These are phyloP conservation scores for Exutisphaerella laricina DNA, from an alignment of 2,329 filamentous ascomycete genomes.

Conservation along the genomic window DNA sequence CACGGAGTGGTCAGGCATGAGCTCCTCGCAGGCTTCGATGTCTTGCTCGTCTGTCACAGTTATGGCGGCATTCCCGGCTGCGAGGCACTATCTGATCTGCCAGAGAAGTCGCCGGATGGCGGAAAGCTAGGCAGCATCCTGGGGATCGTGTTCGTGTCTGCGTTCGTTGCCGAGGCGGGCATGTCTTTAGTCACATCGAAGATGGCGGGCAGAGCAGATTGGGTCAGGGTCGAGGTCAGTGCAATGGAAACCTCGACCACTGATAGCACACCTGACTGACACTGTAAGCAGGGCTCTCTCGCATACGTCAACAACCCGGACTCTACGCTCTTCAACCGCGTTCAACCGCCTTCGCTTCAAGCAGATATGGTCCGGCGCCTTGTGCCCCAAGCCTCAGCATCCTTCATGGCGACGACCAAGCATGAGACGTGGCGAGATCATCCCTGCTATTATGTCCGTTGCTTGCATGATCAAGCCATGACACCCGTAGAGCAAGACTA, in stretches of 20 bases:
- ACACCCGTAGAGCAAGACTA: conserved; percentile 12
- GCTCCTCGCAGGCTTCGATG: conserved; percentile 12
- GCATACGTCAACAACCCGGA: conserved; percentile 10
- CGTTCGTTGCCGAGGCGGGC: conserved; percentile 17
- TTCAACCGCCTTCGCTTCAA: background rate
- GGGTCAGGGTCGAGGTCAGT: conserved; percentile 10
- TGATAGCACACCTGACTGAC: too few relatives aligned
- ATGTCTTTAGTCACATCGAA: conserved; percentile 14
- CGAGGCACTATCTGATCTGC: conserved; percentile 16
- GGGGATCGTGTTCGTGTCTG: conserved; percentile 20
- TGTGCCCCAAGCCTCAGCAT: conserved; percentile 11
- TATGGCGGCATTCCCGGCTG: conserved; percentile 20
- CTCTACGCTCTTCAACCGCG: conserved; percentile 12
- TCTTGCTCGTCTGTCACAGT: conserved; percentile 18
- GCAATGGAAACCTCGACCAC: too few relatives aligned
- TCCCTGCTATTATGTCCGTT: conserved; percentile 13
- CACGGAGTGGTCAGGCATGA: conserved; percentile 9
- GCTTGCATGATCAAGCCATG: conserved; percentile 16
- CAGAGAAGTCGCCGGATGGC: conserved; percentile 1
- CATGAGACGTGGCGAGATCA: conserved; percentile 11
- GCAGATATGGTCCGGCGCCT: conserved; percentile 6
- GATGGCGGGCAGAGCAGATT: conserved; percentile 13
- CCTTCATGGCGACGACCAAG: conserved; percentile 9
- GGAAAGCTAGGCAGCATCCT: conserved; percentile 11
- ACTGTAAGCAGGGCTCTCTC: conserved; percentile 10